Conservation (phyloP, 495 filamentous ascomycete genomes). For the Neurospora hispaniola region DNA sequence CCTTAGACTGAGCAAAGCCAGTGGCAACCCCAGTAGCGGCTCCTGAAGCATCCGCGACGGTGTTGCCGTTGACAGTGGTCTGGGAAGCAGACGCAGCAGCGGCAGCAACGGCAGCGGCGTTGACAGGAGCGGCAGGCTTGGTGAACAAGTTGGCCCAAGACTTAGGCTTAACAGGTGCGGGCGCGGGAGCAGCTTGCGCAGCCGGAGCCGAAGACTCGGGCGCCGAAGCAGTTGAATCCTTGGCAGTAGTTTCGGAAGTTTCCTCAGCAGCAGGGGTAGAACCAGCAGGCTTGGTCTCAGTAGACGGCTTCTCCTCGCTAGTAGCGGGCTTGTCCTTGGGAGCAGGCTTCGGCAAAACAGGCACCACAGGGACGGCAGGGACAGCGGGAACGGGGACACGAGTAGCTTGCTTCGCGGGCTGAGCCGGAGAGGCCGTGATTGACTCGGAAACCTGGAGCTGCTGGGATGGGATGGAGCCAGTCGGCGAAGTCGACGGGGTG, state of each 20-base stretch:
- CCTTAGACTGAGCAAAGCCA: constrained; percentile 43
- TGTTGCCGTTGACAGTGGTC: constrained; percentile 9
- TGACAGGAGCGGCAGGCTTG: constrained; percentile 32
- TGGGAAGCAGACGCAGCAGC: constrained; percentile 14
- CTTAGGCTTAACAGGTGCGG: constrained; percentile 46
- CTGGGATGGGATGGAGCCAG: constrained; percentile 55
- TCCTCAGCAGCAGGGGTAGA: constrained; percentile 27
- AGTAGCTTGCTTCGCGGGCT: constrained; percentile 35
- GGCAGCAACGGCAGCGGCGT: constrained; percentile 15
- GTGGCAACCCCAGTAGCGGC: constrained; percentile 13
- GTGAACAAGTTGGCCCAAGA: constrained; percentile 71
- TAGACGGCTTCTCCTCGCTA: constrained; percentile 10
- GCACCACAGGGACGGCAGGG: constrained; percentile 58
- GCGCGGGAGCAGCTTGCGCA: constrained; percentile 24
- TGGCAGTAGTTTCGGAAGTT: constrained; percentile 15
- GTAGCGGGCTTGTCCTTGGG: constrained; percentile 35
- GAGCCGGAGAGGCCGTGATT: constrained; percentile 15
- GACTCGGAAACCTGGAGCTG: constrained; percentile 24
- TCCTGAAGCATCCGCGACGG: constrained; percentile 8
- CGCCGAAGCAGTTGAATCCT: constrained; percentile 8
- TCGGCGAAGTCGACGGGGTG: constrained; percentile 54
- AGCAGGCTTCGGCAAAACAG: constrained; percentile 49
- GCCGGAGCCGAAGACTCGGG: constrained; percentile 17
- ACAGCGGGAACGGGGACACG: constrained; percentile 47
- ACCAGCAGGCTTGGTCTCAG: constrained; percentile 9